A percentile compares a stretch with the other conserved stretches of the same genome.
Evolutionary conservation across 2,329 filamentous ascomycete species (phyloP).

Genomic region (Acrodontium crateriforme): DNA sequence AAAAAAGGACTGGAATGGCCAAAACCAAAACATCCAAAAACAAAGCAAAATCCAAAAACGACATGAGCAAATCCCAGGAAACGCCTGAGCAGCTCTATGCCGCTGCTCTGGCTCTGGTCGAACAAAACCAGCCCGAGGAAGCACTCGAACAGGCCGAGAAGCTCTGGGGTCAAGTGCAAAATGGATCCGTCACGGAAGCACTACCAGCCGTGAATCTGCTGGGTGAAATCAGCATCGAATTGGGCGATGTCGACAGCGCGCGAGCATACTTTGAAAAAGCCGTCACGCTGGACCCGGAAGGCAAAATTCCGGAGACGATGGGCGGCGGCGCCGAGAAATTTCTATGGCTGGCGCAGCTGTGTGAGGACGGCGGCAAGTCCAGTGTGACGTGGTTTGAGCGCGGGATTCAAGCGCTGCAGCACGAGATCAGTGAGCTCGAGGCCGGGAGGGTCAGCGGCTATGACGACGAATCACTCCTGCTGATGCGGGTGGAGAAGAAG

Average conservation of each 20-base stretch:
- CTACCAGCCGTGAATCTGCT: slow-evolving; percentile 60
- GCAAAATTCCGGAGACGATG: slow-evolving; percentile 51
- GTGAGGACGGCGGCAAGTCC: slow-evolving; percentile 45
- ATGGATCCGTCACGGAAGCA: slow-evolving; percentile 23
- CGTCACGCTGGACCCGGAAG: slow-evolving; percentile 62
- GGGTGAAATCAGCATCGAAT: slow-evolving; percentile 68
- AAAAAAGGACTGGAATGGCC: slow-evolving; percentile 13
- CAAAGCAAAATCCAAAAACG: slow-evolving; percentile 40
- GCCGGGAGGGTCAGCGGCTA: slow-evolving; percentile 24
- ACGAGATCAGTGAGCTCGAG: slow-evolving; percentile 53
- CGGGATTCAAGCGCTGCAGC: slow-evolving; percentile 58
- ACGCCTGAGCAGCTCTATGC: slow-evolving; percentile 42
- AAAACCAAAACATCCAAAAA: slow-evolving; percentile 12
- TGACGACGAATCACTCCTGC: slow-evolving; percentile 22
- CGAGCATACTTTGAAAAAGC: slow-evolving; percentile 59
- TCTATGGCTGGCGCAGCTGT: slow-evolving; percentile 84
- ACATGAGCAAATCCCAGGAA: slow-evolving; percentile 31
- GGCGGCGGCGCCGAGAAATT: slow-evolving; percentile 90
- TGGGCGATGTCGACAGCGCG: slow-evolving; percentile 67
- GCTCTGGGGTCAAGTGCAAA: slow-evolving; percentile 36
- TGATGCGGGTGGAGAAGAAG: slow-evolving; percentile 53
- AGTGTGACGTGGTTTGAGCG: slow-evolving; percentile 49
- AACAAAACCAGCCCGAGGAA: slow-evolving; percentile 44
- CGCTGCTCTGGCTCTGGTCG: slow-evolving; percentile 41
- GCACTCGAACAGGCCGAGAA: slow-evolving; percentile 42